A percentile compares a stretch with the other conserved stretches of the same genome.
Conservation (phyloP, 306 rosid genomes). For the Trichosanthes truncata region DNA sequence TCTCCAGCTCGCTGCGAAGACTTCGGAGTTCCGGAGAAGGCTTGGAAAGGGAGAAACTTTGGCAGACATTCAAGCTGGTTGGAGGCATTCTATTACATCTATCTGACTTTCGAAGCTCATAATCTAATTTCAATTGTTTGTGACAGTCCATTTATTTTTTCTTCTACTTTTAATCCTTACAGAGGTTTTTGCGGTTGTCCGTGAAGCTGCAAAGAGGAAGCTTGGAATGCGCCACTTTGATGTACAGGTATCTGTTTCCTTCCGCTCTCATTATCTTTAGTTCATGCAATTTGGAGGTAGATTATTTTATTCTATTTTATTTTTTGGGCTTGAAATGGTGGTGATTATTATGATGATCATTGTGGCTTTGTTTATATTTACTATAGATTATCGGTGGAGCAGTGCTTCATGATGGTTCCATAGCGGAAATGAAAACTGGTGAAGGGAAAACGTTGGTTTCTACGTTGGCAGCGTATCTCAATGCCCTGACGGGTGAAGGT, state of each 20-base stretch:
- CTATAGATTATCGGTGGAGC: constrained; percentile 92
- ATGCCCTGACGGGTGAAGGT: constrained; percentile 87
- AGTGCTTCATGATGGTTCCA: constrained; percentile 93
- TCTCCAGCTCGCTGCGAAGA: constrained; percentile 50
- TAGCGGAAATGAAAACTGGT: constrained; percentile 98
- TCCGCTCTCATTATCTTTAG: neutral
- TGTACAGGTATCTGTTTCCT: constrained; percentile 60
- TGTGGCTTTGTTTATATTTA: constrained; percentile 10
- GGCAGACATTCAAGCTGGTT: constrained; percentile 90
- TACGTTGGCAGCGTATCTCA: constrained; percentile 87
- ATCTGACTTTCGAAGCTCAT: neutral
- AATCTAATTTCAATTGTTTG: neutral
- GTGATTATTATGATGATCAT: neutral
- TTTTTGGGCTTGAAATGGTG: neutral
- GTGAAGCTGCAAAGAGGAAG: constrained; percentile 88
- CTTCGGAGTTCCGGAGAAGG: constrained; percentile 61
- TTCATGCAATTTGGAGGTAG: neutral
- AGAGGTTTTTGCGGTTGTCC: constrained; percentile 97
- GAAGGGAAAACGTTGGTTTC: constrained; percentile 96
- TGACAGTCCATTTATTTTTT: neutral
- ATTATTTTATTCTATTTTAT: neutral
- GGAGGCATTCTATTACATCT: neutral
- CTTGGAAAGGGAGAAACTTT: constrained; percentile 61
- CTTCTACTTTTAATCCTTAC: constrained; percentile 11
- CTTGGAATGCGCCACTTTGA: constrained; percentile 98